Conservation (phyloP, 306 rosid genomes). For the Fagus sylvatica region DNA sequence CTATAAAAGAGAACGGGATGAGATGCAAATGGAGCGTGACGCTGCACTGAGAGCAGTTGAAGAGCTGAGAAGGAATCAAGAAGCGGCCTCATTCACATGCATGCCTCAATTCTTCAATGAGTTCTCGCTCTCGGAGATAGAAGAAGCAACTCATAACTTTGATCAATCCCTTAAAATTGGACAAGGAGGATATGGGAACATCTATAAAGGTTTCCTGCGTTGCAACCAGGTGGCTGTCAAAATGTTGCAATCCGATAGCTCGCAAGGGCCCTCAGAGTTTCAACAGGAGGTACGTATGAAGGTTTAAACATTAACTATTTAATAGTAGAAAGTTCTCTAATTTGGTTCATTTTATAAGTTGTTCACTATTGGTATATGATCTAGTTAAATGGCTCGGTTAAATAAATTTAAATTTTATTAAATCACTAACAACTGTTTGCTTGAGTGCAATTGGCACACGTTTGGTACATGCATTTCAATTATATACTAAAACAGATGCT, state of each 20-base stretch:
- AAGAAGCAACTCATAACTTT: conserved; percentile 44
- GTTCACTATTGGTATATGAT: too few species aligned
- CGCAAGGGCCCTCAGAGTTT: conserved; percentile 31
- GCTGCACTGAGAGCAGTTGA: background rate
- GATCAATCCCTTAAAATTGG: conserved; percentile 47
- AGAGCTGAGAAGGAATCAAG: background rate
- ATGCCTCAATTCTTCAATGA: conserved; percentile 42
- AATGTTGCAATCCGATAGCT: too few species aligned
- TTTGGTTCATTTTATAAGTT: too few species aligned
- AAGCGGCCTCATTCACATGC: background rate
- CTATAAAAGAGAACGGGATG: conserved; percentile 53
- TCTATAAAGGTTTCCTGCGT: too few species aligned
- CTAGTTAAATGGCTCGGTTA: too few species aligned
- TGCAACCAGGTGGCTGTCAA: too few species aligned
- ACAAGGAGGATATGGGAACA: conserved; percentile 56
- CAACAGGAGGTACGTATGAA: conserved; percentile 85
- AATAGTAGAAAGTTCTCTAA: too few species aligned
- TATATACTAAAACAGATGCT: too few species aligned
- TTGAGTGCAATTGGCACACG: too few species aligned
- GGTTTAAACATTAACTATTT: background rate
- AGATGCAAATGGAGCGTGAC: too few species aligned
- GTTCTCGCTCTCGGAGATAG: conserved; percentile 42
- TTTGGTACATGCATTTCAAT: too few species aligned
- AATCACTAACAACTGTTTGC: background rate
- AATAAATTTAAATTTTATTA: too few species aligned